Percentiles rank a stretch among this genome's conserved stretches.
phyloP scores from a whole-genome alignment of 805 yeast species.

The Cyberlindnera lachancei region DNA sequence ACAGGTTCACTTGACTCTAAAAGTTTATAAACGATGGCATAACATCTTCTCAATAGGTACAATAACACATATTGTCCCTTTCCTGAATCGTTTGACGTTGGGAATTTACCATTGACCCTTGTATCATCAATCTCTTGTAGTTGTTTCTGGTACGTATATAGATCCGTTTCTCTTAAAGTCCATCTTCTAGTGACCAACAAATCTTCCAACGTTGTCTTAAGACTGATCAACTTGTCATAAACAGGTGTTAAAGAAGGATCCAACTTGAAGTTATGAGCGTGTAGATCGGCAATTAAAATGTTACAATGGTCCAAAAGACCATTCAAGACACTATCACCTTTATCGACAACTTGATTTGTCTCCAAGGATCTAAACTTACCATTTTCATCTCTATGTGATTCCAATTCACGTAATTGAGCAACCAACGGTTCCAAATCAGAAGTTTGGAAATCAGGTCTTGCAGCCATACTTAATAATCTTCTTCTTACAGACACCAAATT shows the following conservation, averaged over 20 bases:
- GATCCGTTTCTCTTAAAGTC: constrained; percentile 95
- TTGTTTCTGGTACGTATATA: constrained; percentile 72
- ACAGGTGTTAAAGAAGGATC: constrained; percentile 49
- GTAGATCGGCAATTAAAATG: constrained; percentile 62
- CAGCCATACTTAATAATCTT: constrained; percentile 45
- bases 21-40: constrained; percentile 81
- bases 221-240: constrained; percentile 53
- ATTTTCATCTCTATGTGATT: constrained; percentile 42
- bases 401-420: constrained; percentile 35
- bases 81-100: constrained; percentile 21
- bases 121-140: constrained; percentile 67
- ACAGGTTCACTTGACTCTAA: constrained; percentile 94
- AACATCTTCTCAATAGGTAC: constrained; percentile 82
- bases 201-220: constrained; percentile 73
- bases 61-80: constrained; percentile 58
- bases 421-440: constrained; percentile 27
- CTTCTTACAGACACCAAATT: constrained; percentile 58
- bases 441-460: constrained; percentile 27
- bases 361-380: constrained; percentile 44
- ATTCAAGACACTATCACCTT: constrained; percentile 47
- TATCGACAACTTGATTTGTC: constrained; percentile 25
- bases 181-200: constrained; percentile 89
- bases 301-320: constrained; percentile 82
- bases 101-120: constrained; percentile 57
- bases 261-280: constrained; percentile 33